Evolutionary conservation across 768 basidiomycete species (phyloP).

Genomic region (Daedaleopsis nitida): DNA sequence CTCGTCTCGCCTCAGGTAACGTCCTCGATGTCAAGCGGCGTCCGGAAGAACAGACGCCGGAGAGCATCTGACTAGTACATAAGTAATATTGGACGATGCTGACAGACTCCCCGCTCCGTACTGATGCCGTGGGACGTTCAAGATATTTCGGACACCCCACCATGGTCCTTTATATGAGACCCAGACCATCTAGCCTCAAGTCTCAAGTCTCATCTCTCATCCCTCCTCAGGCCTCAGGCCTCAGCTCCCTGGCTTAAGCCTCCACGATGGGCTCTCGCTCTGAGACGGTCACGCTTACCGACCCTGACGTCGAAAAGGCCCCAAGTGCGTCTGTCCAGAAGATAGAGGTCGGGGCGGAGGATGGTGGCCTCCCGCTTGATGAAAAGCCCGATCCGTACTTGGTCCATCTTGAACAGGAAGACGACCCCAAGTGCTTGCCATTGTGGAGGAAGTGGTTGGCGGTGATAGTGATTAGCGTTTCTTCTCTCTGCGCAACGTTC

Average conservation of each 20-base stretch:
- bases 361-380: neutral
- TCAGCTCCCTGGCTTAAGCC: neutral
- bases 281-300: slow-evolving; percentile 13
- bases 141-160: neutral
- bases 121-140: neutral
- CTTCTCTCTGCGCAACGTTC: slow-evolving; percentile 40
- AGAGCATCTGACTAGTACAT: no score
- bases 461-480: slow-evolving; percentile 25
- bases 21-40: no score
- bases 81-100: no score
- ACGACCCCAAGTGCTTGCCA: slow-evolving; percentile 28
- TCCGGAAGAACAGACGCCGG: no score
- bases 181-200: no score
- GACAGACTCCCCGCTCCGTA: neutral
- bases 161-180: no score
- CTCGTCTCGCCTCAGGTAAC: no score
- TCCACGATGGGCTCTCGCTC: slow-evolving; percentile 1
- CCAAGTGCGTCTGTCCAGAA: slow-evolving; percentile 5
- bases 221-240: neutral
- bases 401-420: slow-evolving; percentile 26
- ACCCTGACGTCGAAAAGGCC: slow-evolving; percentile 16
- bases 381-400: slow-evolving; percentile 11
- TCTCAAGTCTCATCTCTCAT: neutral
- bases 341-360: neutral
- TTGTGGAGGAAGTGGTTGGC: slow-evolving; percentile 28